Evolutionary conservation across 306 rosid genomes (phyloP).

Genomic region (Pyrus betulifolia): DNA sequence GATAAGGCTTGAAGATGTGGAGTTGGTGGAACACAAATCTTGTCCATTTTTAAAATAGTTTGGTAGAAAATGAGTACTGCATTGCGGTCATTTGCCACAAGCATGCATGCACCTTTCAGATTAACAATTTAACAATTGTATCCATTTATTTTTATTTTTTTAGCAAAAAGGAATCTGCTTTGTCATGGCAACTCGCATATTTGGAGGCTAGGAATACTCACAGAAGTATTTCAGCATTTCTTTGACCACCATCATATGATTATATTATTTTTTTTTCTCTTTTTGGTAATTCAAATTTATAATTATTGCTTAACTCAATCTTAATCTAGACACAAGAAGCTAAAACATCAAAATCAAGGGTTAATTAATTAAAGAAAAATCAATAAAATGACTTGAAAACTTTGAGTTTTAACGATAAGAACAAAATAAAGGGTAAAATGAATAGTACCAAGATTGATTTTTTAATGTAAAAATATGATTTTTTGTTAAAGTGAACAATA

Average conservation of each 20-base stretch:
- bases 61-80: conserved; percentile 46
- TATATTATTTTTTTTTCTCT: background rate
- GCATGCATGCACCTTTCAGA: conserved; percentile 2
- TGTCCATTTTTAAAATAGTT: conserved; percentile 20
- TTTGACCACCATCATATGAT: too few species aligned
- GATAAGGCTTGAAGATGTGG: conserved; percentile 60
- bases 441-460: too few species aligned
- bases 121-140: background rate
- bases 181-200: accelerated
- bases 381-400: too few species aligned
- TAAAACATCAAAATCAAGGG: conserved; percentile 5
- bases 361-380: too few species aligned
- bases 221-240: too few species aligned
- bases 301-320: background rate
- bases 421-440: too few species aligned
- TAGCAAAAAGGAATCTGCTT: too few species aligned
- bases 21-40: conserved; percentile 79
- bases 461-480: too few species aligned
- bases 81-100: conserved; percentile 1
- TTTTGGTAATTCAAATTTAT: background rate
- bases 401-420: too few species aligned
- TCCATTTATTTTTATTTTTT: background rate
- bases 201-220: too few species aligned
- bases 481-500: too few species aligned
- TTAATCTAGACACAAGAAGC: background rate